These are phyloP conservation scores for Acer negundo DNA, from an alignment of 345 rosid species.

Conservation along the genomic window DNA sequence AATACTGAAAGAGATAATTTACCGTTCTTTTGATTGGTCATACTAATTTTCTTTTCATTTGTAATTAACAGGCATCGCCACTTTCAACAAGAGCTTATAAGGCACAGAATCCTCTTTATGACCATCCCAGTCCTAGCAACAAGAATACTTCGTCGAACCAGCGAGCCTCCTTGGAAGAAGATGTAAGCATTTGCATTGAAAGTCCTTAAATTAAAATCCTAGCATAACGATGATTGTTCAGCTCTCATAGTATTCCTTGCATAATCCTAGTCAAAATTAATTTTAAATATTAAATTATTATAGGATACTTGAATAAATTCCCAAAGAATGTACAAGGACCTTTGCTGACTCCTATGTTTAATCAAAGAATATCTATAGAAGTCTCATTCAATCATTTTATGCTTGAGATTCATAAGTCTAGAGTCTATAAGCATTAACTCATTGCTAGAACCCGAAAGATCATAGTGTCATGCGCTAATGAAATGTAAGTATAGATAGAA, in stretches of 20 bases:
- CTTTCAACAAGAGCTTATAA: conserved; percentile 37
- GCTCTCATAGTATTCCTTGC: not conserved
- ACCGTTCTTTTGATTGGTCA: not conserved
- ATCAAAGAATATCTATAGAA: not conserved
- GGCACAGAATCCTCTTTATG: conserved; percentile 49
- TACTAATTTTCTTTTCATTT: not conserved
- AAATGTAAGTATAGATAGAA: not conserved
- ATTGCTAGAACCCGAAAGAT: not conserved
- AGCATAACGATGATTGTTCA: not conserved
- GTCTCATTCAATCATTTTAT: not conserved
- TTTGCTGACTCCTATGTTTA: not conserved
- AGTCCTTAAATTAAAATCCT: conserved; percentile 6
- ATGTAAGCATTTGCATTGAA: conserved; percentile 48
- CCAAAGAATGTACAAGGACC: not conserved
- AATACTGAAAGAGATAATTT: conserved; percentile 2
- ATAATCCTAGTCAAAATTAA: not conserved
- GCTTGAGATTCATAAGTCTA: not conserved
- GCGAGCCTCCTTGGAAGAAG: conserved; percentile 74
- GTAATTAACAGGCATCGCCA: conserved; percentile 45
- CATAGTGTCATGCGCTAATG: not conserved
- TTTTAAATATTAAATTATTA: not conserved
- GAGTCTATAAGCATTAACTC: not conserved
- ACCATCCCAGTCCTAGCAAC: conserved; percentile 22
- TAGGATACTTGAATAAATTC: not conserved
- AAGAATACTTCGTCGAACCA: conserved; percentile 43